Base-by-base conservation (phyloP, 345 rosid species). In the Viola odorata region DNA sequence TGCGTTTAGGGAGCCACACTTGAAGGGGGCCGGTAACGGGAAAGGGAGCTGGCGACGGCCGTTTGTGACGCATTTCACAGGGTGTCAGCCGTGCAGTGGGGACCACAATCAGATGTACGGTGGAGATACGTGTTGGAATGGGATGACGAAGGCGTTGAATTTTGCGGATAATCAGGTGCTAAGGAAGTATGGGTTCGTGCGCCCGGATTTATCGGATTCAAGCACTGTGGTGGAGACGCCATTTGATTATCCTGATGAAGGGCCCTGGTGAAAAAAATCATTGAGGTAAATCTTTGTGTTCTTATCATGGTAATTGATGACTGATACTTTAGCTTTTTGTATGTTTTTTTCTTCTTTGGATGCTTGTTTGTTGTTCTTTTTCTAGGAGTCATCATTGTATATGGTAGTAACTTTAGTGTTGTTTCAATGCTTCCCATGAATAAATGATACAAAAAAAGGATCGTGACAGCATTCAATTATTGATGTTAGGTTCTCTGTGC, bases 151-250 rank as follows among this genome's bases (percentile, higher is more conserved):
- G 75, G 96, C 97, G n/a, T 62, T 94, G 69, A 90, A 90, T 62
- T 94, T 90, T 39, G 99, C 99, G 0, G 99, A 94, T 71, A 94
- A 90, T 74, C 99, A 94, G 73, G 97, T 94, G 58, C 76, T 94
- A 56, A 66, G 87, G 57, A 88, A 72, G 47, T 94, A 81, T 70
- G 99, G 99, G 38, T 94, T 83, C 54, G 64, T 83, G 51, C 96
- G 76, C 66, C 84, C 85, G 53, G 88, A 86, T 78, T 68, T 86
- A 61, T 70, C 68, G 41, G 85, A 86, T 57, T 80, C 87, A 3
- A 64, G 71, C 61, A 70, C 79, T 11, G 87, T 87, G 16, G 61
- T 73, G 61, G 82, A 83, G 68, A 58, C 82, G 50, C 86, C 90
- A 64, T 94, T 81, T 53, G 95, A 90, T 83, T 88, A 80, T 57